Conservation (phyloP, 129 eudicot genomes). For the Artemisia annua region DNA sequence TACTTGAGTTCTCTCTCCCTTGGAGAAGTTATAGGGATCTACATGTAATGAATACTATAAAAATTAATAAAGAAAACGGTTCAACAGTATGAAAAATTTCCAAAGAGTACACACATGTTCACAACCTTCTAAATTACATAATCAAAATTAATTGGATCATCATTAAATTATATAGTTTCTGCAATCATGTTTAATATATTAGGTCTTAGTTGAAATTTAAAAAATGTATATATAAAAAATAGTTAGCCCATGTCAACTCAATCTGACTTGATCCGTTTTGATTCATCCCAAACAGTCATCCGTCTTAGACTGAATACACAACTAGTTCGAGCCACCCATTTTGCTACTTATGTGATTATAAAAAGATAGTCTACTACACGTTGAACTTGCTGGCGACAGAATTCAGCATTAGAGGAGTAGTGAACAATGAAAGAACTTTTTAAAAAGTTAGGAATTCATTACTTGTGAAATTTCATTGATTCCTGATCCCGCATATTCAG, state of each 20-base stretch:
- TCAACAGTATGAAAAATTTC: no score
- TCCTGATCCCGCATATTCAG: slow-evolving; percentile 53
- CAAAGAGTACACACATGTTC: background rate
- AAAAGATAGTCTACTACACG: background rate
- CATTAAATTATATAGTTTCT: no score
- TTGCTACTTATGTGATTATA: slow-evolving; percentile 1
- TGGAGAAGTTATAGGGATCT: slow-evolving; percentile 50
- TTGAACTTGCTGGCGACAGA: background rate
- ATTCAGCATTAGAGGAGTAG: background rate
- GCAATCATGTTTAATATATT: no score
- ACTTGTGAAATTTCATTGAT: slow-evolving; percentile 58
- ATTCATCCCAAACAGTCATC: no score
- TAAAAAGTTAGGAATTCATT: slow-evolving; percentile 1
- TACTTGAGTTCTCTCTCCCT: slow-evolving; percentile 72
- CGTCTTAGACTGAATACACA: no score
- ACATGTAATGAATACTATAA: slow-evolving; percentile 21
- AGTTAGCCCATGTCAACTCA: no score
- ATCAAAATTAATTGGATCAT: no score
- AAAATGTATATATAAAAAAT: no score
- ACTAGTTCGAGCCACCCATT: background rate
- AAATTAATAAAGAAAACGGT: background rate
- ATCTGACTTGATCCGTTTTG: no score
- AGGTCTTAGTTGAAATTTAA: no score
- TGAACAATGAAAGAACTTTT: background rate
- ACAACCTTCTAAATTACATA: no score